Base-by-base conservation (phyloP, 331 rosid genomes). In the Acacia concinna region DNA sequence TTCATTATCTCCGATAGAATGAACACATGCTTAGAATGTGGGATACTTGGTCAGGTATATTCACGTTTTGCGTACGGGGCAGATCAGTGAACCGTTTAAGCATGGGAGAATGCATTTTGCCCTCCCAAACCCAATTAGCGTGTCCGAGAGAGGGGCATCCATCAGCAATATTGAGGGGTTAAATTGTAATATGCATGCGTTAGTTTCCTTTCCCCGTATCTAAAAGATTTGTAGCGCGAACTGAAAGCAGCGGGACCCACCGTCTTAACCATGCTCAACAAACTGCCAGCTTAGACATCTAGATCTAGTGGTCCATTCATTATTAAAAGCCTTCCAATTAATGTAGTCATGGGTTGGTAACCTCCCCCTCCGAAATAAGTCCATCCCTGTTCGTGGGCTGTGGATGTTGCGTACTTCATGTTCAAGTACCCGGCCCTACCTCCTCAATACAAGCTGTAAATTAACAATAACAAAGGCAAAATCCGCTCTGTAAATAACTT, bases 231-330 rank as follows among this genome's bases (percentile, higher is more conserved):
- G 64, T 41, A 46, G 69, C 11, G 23, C 20, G 44, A 71, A 37
- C 18, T 51, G 23, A 71, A 35, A 44, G 41, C 28, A 20, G 2
- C 15, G 76, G 94, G 92, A 44, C 89, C 90, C 81, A 85, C 30
- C 21, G 52, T 52, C 81, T 71, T 90, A 60, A 90, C 84, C 25
- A 77, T 15, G 81, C 80, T 46, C 92, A 83, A 83, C 89, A 0
- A 77, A 83, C 68, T 64, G 47, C 87, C 81, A 76, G 81, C 87
- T 25, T 27, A 34, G 69, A 66, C 68, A 40, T 74, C 25, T 3
- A 62, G 78, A 40, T 74, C 25, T 3, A 62, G 78, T 88, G 77
- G 85, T 83, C 86, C 84, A 66, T 52, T 14, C 69, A 30, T 17
- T 18, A 37, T 60, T 79, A 47, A 64, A 46, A 37, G 74, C 74